Evolutionary conservation across 768 basidiomycete genomes (phyloP).

Genomic region (Fistulinella prunicolor): DNA sequence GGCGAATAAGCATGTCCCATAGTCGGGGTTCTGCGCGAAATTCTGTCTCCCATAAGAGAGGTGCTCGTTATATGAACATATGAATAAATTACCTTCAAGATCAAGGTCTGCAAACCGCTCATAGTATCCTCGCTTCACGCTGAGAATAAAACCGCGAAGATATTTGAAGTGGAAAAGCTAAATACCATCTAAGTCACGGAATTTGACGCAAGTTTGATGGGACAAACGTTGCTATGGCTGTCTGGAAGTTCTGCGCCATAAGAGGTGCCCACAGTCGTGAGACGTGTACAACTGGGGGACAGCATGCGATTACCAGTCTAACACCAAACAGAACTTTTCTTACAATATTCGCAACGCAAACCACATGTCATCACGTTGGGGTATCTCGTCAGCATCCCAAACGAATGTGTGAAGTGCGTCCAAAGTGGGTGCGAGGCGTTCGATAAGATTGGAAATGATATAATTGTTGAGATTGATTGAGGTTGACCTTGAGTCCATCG

Average conservation of each 20-base stretch:
- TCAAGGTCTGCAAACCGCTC: slow-evolving; percentile 49
- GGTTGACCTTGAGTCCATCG: slow-evolving; percentile 28
- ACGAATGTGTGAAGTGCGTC: slow-evolving; percentile 66
- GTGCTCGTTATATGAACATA: not conserved
- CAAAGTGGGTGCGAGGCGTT: slow-evolving; percentile 48
- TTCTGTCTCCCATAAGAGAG: slow-evolving; percentile 16
- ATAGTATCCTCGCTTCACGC: slow-evolving; percentile 61
- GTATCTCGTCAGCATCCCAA: slow-evolving; percentile 68
- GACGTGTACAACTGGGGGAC: slow-evolving; percentile 55
- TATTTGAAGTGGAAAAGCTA: slow-evolving; percentile 70
- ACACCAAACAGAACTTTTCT: slow-evolving; percentile 15
- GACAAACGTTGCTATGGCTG: slow-evolving; percentile 59
- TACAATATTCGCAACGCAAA: slow-evolving; percentile 66
- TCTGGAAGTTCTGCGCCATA: slow-evolving; percentile 59
- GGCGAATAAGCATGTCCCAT: slow-evolving; percentile 69
- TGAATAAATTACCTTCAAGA: slow-evolving; percentile 48
- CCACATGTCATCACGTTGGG: slow-evolving; percentile 77
- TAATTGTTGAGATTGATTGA: slow-evolving; percentile 20
- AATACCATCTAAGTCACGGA: not conserved
- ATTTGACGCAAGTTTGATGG: not conserved
- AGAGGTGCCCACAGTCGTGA: slow-evolving; percentile 59
- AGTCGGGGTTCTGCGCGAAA: slow-evolving; percentile 33
- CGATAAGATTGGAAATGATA: slow-evolving; percentile 50
- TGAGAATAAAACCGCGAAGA: slow-evolving; percentile 60
- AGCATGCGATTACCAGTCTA: not conserved